Evolutionary conservation across 2,329 filamentous ascomycete genomes (phyloP).

Genomic region (Diaporthe nobilis): DNA sequence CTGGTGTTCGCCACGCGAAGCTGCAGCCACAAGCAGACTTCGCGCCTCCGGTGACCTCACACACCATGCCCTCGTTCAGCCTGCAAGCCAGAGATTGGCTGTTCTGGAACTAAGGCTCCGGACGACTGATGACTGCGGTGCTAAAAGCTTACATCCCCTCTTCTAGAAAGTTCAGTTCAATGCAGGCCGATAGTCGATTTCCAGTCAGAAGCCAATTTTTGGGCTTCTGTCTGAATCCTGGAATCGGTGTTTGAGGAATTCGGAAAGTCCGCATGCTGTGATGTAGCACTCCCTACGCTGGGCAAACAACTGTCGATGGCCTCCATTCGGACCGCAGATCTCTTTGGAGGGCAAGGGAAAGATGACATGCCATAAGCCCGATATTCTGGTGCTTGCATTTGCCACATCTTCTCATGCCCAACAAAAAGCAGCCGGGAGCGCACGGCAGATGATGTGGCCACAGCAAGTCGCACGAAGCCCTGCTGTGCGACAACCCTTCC

Average conservation of each 20-base stretch:
- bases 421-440: constrained; percentile 16
- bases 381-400: neutral
- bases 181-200: neutral
- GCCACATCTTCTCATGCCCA: constrained; percentile 9
- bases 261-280: neutral
- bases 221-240: neutral
- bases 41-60: neutral
- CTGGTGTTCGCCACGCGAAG: neutral
- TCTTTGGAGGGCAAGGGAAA: neutral
- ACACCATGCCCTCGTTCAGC: neutral
- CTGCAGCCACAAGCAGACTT: neutral
- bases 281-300: no score
- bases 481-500: neutral
- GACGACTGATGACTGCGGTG: neutral
- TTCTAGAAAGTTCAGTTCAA: neutral
- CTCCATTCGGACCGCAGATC: neutral
- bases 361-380: neutral
- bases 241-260: neutral
- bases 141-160: neutral
- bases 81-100: neutral
- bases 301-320: neutral
- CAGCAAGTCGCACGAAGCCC: constrained; percentile 1
- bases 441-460: constrained; percentile 8
- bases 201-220: neutral
- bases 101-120: neutral